phyloP scores from a whole-genome alignment of 2,329 filamentous ascomycete genomes.

The Cyphellophora attinorum region DNA sequence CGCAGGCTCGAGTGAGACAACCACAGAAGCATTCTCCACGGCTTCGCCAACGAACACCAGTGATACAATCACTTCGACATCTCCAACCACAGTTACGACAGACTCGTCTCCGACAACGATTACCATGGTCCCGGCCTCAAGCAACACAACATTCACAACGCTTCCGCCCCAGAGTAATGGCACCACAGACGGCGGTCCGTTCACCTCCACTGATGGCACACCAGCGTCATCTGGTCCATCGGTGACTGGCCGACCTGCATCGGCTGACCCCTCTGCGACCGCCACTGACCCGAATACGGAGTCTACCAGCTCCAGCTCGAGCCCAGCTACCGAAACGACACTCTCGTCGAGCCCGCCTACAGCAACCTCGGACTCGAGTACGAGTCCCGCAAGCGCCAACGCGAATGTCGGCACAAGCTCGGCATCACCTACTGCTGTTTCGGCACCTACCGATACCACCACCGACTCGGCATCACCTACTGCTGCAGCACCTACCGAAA shows the following conservation, averaged over 20 bases:
- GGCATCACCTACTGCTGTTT: constrained; percentile 3
- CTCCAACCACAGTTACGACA: too few relatives aligned
- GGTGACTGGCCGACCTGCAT: neutral
- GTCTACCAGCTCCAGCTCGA: constrained; percentile 3
- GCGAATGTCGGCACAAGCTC: constrained; percentile 3
- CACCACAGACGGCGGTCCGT: too few relatives aligned
- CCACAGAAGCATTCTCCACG: too few relatives aligned
- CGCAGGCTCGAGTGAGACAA: too few relatives aligned
- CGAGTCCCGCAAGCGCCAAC: constrained; percentile 2
- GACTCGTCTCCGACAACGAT: too few relatives aligned
- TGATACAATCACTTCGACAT: too few relatives aligned
- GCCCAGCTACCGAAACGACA: constrained; percentile 3
- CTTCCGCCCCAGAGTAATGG: too few relatives aligned
- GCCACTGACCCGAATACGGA: constrained; percentile 3
- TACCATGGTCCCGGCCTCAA: too few relatives aligned
- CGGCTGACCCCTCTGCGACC: constrained; percentile 2
- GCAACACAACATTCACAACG: too few relatives aligned
- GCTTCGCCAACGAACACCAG: too few relatives aligned
- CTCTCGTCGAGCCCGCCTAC: constrained; percentile 2
- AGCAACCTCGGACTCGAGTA: neutral
- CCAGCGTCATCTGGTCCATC: neutral
- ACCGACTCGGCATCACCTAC: constrained; percentile 2
- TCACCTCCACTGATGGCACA: too few relatives aligned
- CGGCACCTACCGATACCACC: constrained; percentile 3
- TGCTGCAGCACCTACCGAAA: constrained; percentile 1